Conservation (phyloP, 371 early-diverging fungal species). For the Mortierella sp. region DNA sequence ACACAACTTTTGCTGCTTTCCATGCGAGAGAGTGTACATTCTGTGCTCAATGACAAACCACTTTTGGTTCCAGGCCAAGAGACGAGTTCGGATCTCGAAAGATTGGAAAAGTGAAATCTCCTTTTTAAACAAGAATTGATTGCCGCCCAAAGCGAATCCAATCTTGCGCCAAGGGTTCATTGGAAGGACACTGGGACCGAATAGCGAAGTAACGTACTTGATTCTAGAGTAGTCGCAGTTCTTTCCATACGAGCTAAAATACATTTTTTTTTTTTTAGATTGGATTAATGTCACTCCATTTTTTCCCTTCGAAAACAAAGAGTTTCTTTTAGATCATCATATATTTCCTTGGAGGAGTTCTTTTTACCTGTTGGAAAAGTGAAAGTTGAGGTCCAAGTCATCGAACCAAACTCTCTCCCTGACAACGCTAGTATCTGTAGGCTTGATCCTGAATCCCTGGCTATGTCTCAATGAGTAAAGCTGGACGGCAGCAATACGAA, state of each 20-base stretch:
- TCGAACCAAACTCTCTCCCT: conserved; percentile 56
- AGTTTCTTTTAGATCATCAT: too few species aligned
- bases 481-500: conserved; percentile 46
- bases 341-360: not conserved
- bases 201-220: conserved; percentile 55
- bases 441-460: conserved; percentile 45
- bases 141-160: conserved; percentile 50
- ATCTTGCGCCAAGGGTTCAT: conserved; percentile 49
- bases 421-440: conserved; percentile 51
- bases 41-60: conserved; percentile 56
- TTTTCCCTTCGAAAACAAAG: too few species aligned
- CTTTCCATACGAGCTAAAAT: conserved; percentile 49
- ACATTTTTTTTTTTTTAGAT: not conserved
- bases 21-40: conserved; percentile 37
- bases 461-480: conserved; percentile 47
- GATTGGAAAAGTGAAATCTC: conserved; percentile 56
- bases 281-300: too few species aligned
- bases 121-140: conserved; percentile 54
- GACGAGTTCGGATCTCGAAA: conserved; percentile 53
- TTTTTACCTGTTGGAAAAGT: conserved; percentile 55
- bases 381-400: conserved; percentile 55
- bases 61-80: conserved; percentile 55
- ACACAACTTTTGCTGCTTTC: conserved; percentile 27
- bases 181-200: conserved; percentile 52
- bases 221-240: conserved; percentile 55